Evolutionary conservation across 2,329 filamentous ascomycete species (phyloP).

Genomic region (Talaromyces sp.): DNA sequence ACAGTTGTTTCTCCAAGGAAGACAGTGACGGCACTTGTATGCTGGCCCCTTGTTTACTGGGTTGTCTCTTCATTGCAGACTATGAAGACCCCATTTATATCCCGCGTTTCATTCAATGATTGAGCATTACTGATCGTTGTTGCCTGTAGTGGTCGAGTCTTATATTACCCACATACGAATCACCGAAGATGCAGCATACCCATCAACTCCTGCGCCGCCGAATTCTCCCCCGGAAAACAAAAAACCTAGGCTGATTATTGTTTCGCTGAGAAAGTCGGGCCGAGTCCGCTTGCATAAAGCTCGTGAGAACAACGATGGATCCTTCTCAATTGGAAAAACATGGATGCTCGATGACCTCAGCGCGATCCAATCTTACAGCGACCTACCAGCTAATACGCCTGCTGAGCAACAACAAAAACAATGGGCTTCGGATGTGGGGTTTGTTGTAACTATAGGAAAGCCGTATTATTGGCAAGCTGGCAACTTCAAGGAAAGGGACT

Average conservation of each 20-base stretch:
- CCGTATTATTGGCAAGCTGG: constrained; percentile 96
- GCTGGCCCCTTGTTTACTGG: constrained; percentile 31
- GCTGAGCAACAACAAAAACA: constrained; percentile 58
- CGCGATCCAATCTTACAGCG: constrained; percentile 74
- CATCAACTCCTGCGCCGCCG: constrained; percentile 77
- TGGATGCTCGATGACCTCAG: constrained; percentile 92
- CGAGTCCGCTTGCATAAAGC: constrained; percentile 95
- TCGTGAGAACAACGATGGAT: constrained; percentile 86
- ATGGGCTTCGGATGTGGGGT: constrained; percentile 80
- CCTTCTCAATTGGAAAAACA: constrained; percentile 96
- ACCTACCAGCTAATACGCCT: constrained; percentile 52
- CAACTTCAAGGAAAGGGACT: constrained; percentile 93
- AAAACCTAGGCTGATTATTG: constrained; percentile 86
- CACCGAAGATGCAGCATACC: constrained; percentile 76
- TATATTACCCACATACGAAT: constrained; percentile 98
- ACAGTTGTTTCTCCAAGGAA: constrained; percentile 88
- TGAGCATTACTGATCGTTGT: neutral
- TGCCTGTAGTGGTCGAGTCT: constrained; percentile 68
- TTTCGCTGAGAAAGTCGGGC: constrained; percentile 87
- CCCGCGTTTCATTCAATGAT: neutral
- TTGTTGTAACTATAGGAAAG: constrained; percentile 83
- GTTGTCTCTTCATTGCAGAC: neutral
- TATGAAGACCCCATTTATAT: neutral
- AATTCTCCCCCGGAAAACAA: constrained; percentile 68
- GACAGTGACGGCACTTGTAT: constrained; percentile 80